Evolutionary conservation across 805 yeast genomes (phyloP), one percentile per base, ranked within the genome.

Genomic region (Ogataea salicorniae): DNA sequence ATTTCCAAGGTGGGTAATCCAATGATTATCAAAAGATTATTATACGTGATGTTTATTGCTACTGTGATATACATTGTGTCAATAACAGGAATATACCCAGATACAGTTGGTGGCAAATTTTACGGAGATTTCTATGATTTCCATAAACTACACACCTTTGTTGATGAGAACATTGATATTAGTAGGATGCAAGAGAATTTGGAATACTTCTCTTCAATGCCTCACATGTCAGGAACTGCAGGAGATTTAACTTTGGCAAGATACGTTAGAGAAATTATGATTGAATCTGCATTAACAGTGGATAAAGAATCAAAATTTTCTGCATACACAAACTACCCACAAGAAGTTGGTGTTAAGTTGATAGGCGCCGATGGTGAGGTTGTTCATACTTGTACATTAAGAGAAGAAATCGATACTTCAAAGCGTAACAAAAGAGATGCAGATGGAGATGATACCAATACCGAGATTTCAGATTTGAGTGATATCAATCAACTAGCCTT

Each of bases 161-260:
- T 85, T 7, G 68, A 70, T 33, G 63, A 67, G n/a, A 72, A 76
- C 39, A 70, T 87, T 31, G 85, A 81, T 57, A 63, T 72, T 6
- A 74, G 77, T 22, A 64, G 78, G 20, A 71, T 92, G 64, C 82
- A 82, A 57, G 82, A 79, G 41, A 80, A 83, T 52, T 59, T 85
- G 48, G 85, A 86, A 55, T 87, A 87, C 57, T 61, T 89, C 22
- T 81, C 91, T 26, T 77, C 86, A 7, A 80, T 89, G 81, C 89
- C 96, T 3, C 97, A 90, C 62, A 66, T 84, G 53, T 81, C 97
- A 0, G 98, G 98, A 3, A 84, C 97, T 2, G 77, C 80, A 15
- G 98, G 96, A 17, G 97, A 89, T 63, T 65, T 80, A 49, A 76
- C 92, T 0, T 67, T 90, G 35, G 83, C 89, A 2, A 72, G 76